Conservation (phyloP, 2,329 filamentous ascomycete species). For the Tolypocladium tundrense region DNA sequence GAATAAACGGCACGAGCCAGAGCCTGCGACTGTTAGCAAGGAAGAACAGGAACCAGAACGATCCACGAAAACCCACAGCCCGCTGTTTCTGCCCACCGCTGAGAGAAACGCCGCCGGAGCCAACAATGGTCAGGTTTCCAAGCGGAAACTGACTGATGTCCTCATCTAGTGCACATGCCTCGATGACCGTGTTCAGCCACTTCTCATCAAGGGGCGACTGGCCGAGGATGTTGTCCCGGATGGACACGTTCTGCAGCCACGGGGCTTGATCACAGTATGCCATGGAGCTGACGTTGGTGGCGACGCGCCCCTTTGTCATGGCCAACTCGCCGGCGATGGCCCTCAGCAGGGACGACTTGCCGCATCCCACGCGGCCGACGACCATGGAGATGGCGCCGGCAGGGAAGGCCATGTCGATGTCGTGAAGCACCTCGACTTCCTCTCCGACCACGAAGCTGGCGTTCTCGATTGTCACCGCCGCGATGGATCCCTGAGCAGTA, state of each 20-base stretch:
- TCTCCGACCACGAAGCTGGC: neutral
- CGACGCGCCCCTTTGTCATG: neutral
- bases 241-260: neutral
- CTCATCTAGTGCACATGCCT: slow-evolving; percentile 22
- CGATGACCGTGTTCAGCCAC: slow-evolving; percentile 18
- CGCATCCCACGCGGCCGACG: neutral
- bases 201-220: slow-evolving; percentile 13
- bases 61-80: slow-evolving; percentile 17
- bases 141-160: slow-evolving; percentile 21
- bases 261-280: neutral
- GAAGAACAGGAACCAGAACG: neutral
- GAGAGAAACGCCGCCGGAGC: slow-evolving; percentile 28
- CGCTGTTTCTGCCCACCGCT: slow-evolving; percentile 35
- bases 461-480: neutral
- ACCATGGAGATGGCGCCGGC: neutral
- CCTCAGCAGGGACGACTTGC: neutral
- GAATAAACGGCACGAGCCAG: slow-evolving; percentile 37
- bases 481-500: neutral
- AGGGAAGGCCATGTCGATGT: neutral
- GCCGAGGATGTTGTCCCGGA: neutral
- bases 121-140: slow-evolving; percentile 25
- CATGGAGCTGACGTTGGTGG: neutral
- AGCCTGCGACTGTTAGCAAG: slow-evolving; percentile 13
- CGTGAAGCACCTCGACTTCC: neutral
- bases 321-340: neutral